Evolutionary conservation across 2,329 filamentous ascomycete species (phyloP), one percentile per base, ranked within the genome.

Genomic region (Talaromyces sp.): DNA sequence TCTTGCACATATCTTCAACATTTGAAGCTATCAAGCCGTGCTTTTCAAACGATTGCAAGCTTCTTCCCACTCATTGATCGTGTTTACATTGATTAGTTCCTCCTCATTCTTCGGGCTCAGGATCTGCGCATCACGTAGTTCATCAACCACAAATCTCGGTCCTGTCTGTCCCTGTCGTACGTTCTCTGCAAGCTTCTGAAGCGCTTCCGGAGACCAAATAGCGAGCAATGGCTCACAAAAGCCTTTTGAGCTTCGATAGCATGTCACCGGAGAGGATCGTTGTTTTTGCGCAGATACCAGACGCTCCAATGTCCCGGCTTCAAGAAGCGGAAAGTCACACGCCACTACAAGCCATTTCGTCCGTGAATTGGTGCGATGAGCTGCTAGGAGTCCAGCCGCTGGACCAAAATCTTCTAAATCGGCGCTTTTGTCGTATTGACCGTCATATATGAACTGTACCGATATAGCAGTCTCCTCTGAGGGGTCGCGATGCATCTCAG

Each of bases 1-100:
- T 33, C 14, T 33, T 8, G 63, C 70, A 18, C 48, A 65, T 28
- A 31, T 65, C 7, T 66, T 60, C 21, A 56, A 60, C 11, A 65
- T 63, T 28, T 33, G 35, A 35, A 55, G 2, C 8, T n/a, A 21
- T 35, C 50, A 55, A 6, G 14, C n/a, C 11, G n/a, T 37, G 7
- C 11, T 3, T 81, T 74, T 33, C 12, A 55, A 55, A 4, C 42
- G 9, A 52, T 5, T 8, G 9, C 46, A 54, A 9, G 59, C 46
- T 9, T 73, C 69, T 16, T 76, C 71, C 81, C 80, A 84, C 33
- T 84, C 79, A 23, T 70, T 69, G 33, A 55, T 54, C 3, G 65
- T 69, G 64, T 71, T 71, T 18, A 63, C 63, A 60, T 69, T 71
- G 37, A 70, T 67, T 25, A 72, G 60, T 63, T 64, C 66, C 23